Evolutionary conservation across 768 basidiomycete species (phyloP).

Genomic region (Trichaptum fuscoviolaceum): DNA sequence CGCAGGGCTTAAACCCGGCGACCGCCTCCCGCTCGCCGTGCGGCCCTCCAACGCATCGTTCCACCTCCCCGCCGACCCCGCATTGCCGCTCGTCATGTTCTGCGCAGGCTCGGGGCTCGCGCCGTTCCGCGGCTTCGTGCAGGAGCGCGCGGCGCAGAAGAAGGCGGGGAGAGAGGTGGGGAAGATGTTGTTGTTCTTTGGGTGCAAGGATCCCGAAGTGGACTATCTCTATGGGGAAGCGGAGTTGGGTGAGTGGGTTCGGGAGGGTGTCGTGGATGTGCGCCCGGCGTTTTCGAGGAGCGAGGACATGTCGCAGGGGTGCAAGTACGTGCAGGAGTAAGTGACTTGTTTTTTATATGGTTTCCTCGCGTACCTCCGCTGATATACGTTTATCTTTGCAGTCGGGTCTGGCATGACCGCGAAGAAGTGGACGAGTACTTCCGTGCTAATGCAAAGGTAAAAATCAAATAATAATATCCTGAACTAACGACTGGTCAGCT

Average conservation of each 20-base stretch:
- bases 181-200: constrained; percentile 40
- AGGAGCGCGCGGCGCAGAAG: constrained; percentile 44
- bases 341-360: constrained; percentile 12
- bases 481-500: not conserved
- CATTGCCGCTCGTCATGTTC: constrained; percentile 39
- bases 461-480: constrained; percentile 4
- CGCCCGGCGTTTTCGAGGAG: constrained; percentile 38
- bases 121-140: constrained; percentile 47
- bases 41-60: constrained; percentile 34
- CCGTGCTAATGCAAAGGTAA: constrained; percentile 30
- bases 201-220: constrained; percentile 35
- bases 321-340: constrained; percentile 37
- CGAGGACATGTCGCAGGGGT: constrained; percentile 25
- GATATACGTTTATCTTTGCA: constrained; percentile 12
- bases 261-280: constrained; percentile 38
- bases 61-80: constrained; percentile 37
- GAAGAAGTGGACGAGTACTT: constrained; percentile 29
- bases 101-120: constrained; percentile 44
- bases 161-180: constrained; percentile 36
- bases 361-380: not conserved
- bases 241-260: constrained; percentile 39
- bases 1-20: constrained; percentile 33
- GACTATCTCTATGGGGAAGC: constrained; percentile 39
- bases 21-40: constrained; percentile 38
- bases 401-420: constrained; percentile 40